phyloP scores from a whole-genome alignment of 441 rosid species.

The Aquilaria agallochum region DNA sequence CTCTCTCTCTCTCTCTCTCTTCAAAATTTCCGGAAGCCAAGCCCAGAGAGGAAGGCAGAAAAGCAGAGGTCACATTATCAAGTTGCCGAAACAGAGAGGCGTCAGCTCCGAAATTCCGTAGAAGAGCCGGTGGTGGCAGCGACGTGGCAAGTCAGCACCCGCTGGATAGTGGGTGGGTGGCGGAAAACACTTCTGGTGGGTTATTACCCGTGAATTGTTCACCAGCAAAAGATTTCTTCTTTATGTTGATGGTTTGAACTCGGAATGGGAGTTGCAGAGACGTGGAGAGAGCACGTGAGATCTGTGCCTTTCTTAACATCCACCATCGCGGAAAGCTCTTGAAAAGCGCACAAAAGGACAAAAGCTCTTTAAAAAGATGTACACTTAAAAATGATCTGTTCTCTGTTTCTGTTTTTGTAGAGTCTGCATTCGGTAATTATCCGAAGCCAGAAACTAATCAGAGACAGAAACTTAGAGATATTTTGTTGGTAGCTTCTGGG shows the following conservation, averaged over 20 bases:
- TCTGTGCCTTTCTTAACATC: slow-evolving; percentile 11
- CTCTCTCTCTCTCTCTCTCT: slow-evolving; percentile 9
- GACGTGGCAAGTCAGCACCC: slow-evolving; percentile 36
- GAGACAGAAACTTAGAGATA: not conserved
- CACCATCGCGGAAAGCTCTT: slow-evolving; percentile 1
- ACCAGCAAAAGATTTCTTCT: slow-evolving; percentile 33
- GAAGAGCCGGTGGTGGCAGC: slow-evolving; percentile 9
- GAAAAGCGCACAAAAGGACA: not conserved
- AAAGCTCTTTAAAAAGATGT: not conserved
- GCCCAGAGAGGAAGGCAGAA: not conserved
- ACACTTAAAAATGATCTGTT: not conserved
- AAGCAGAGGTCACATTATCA: slow-evolving; percentile 28
- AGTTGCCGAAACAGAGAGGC: slow-evolving; percentile 6
- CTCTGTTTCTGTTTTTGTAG: not conserved
- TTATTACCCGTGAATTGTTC: slow-evolving; percentile 53
- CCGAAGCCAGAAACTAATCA: slow-evolving; percentile 10
- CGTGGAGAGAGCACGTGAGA: slow-evolving; percentile 34
- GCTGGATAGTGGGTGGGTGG: slow-evolving; percentile 35
- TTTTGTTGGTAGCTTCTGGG: not conserved
- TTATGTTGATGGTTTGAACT: slow-evolving; percentile 1
- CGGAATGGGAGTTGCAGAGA: slow-evolving; percentile 18
- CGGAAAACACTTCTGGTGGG: slow-evolving; percentile 34
- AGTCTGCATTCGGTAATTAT: slow-evolving; percentile 10
- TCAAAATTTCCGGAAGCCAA: slow-evolving; percentile 3
- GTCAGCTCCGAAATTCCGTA: slow-evolving; percentile 20